Conservation (phyloP, 345 rosid species). For the Eucalyptus sp. region DNA sequence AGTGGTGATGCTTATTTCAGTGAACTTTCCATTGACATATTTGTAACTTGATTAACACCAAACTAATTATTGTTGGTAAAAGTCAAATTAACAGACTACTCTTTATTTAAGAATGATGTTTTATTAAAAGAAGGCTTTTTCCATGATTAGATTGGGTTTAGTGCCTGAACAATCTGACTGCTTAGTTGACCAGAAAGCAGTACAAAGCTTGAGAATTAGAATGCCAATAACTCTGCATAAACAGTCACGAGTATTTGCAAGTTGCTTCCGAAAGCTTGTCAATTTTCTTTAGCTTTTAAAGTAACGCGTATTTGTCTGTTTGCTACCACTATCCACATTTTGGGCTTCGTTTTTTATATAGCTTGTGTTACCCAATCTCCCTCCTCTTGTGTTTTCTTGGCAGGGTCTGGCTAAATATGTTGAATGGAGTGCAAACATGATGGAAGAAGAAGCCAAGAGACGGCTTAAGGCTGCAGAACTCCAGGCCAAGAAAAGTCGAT, state of each 20-base stretch:
- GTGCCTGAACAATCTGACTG: not conserved
- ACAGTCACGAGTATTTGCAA: not conserved
- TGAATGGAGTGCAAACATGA: conserved; percentile 98
- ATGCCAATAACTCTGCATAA: not conserved
- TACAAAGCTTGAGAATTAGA: not conserved
- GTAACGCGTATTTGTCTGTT: not conserved
- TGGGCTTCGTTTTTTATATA: not conserved
- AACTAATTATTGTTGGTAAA: not conserved
- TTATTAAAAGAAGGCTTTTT: not conserved
- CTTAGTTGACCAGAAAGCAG: not conserved
- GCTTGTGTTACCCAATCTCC: not conserved
- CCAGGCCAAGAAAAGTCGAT: conserved; percentile 69
- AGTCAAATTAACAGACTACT: not conserved
- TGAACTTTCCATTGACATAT: not conserved
- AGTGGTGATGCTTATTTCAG: not conserved
- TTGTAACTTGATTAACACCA: not conserved
- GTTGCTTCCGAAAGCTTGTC: not conserved
- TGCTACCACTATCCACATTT: not conserved
- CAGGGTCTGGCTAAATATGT: conserved; percentile 95
- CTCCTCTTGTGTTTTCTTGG: not conserved
- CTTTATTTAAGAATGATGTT: not conserved
- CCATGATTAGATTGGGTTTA: not conserved
- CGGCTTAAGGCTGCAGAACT: conserved; percentile 76
- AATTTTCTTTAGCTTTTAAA: not conserved
- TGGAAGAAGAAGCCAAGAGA: conserved; percentile 89